Base-by-base conservation (phyloP, 1,284 basidiomycete species). In the Mycena citricolor region DNA sequence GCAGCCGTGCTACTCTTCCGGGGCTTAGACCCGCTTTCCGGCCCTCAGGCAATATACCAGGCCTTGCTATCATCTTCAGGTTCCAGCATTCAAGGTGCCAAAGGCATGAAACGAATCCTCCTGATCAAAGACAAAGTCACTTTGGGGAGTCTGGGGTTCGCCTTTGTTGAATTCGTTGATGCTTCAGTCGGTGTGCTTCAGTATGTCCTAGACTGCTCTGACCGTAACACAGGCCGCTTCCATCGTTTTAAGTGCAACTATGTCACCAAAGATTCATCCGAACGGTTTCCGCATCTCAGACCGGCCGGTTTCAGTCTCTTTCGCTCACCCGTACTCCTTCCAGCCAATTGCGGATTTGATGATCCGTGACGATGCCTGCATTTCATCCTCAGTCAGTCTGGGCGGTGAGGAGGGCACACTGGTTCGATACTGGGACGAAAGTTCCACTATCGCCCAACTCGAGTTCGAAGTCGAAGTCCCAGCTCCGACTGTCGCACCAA, bases 111-210 rank as follows among this genome's bases (percentile, higher is more conserved):
- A 49, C 76, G 91, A 32, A 86, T 97, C 39, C 75, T 93, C 31
- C 73, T 94, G 44, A 84, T 94, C 63, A 89, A 90, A 62, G 92
- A 97, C 65, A 85, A 87, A 59, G 75, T 78, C 7, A 87, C 87
- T 0, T 75, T 85, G 69, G 81, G 82, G 2, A 90, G 89, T 59
- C 93, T 90, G 76, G 90, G 94, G 12, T 94, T 93, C 62, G 83
- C 88, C 0, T 97, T 97, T 60, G 87, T 94, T 11, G 91, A 97
- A 60, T 90, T 95, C 57, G 71, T 87, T 22, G 89, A 93, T 52
- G 65, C 83, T 6, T 79, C 86, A 73, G 92, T 93, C 65, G 53
- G 70, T 60, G 14, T 29, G 31, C 23, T 21, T 14, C 8, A n/a
- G 30, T 23, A 4, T 7, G 39, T 17, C 39, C 37, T 43, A 8